A percentile compares a stretch with the other conserved stretches of the same genome.
These are phyloP conservation scores for Trametes coccinea DNA, from an alignment of 768 basidiomycete species.

Conservation along the genomic window DNA sequence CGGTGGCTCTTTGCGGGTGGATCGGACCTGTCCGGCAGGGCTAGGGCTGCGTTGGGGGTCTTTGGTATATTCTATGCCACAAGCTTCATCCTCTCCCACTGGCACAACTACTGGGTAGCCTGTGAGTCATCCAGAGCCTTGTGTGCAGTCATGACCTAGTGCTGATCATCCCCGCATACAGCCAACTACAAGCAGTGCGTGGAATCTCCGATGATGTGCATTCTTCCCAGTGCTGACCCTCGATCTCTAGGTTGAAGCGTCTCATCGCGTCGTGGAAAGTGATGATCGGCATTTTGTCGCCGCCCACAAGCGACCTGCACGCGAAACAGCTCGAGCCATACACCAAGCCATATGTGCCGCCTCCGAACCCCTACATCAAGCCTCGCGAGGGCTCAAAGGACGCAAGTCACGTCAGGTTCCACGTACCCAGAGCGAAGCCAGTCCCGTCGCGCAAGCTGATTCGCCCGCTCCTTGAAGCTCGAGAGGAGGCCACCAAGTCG, in stretches of 20 bases:
- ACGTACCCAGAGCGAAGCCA: not conserved
- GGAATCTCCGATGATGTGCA: not conserved
- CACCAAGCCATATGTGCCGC: slow-evolving; percentile 16
- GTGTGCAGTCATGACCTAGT: not conserved
- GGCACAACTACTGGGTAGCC: slow-evolving; percentile 46
- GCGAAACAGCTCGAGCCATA: slow-evolving; percentile 13
- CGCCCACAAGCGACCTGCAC: slow-evolving; percentile 15
- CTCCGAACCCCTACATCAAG: slow-evolving; percentile 23
- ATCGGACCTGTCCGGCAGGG: not conserved
- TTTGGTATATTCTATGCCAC: slow-evolving; percentile 25
- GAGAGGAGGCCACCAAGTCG: slow-evolving; percentile 17
- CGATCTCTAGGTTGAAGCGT: slow-evolving; percentile 30
- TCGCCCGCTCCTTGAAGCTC: slow-evolving; percentile 21
- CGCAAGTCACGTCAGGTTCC: not conserved
- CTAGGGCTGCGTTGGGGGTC: slow-evolving; percentile 18
- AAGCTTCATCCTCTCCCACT: slow-evolving; percentile 41
- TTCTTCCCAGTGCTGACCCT: not conserved
- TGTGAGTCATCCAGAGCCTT: slow-evolving; percentile 28
- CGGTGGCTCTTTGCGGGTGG: slow-evolving; percentile 12
- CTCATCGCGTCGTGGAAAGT: slow-evolving; percentile 42
- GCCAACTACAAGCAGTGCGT: slow-evolving; percentile 33
- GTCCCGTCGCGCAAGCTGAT: slow-evolving; percentile 16
- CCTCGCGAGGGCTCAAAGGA: not conserved
- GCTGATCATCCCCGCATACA: not conserved
- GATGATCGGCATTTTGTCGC: slow-evolving; percentile 37